Conservation (phyloP, 2,329 filamentous ascomycete species). For the Arthroderma uncinatum region DNA sequence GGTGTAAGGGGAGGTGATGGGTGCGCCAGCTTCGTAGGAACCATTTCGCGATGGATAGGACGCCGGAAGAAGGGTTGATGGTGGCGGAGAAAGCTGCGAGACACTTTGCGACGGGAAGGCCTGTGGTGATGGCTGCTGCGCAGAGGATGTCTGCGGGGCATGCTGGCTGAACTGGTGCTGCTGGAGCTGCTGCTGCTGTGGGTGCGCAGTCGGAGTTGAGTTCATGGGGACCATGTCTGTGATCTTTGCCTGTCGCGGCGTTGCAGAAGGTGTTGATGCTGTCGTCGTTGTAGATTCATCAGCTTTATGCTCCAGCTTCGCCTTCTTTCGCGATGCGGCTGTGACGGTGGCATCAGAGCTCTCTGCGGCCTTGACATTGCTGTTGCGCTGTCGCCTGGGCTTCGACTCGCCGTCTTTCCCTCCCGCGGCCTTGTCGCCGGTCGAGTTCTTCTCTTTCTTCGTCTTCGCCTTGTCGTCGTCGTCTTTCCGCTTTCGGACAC, state of each 20-base stretch:
- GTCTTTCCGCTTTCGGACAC: conserved; percentile 34
- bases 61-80: conserved; percentile 9
- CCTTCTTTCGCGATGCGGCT: conserved; percentile 38
- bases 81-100: conserved; percentile 12
- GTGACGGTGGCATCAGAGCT: conserved; percentile 17
- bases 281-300: conserved; percentile 9
- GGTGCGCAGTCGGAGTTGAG: conserved; percentile 11
- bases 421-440: background rate
- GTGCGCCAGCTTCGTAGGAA: background rate
- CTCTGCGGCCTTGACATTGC: conserved; percentile 21
- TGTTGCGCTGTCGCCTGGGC: conserved; percentile 12
- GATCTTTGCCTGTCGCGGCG: conserved; percentile 31
- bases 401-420: conserved; percentile 4
- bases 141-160: background rate
- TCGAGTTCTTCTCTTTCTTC: conserved; percentile 10
- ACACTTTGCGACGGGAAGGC: background rate
- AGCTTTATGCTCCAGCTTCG: conserved; percentile 30
- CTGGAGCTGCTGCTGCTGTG: background rate
- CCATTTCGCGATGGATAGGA: conserved; percentile 4
- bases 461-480: conserved; percentile 19
- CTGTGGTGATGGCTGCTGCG: conserved; percentile 11
- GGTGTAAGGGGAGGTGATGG: background rate
- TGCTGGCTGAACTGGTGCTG: conserved; percentile 3
- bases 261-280: conserved; percentile 15
- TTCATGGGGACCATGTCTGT: conserved; percentile 28